Percentiles rank a stretch among this genome's conserved stretches.
phyloP scores from a whole-genome alignment of 257 asterid genomes.

The Nyctanthes arbortristis region DNA sequence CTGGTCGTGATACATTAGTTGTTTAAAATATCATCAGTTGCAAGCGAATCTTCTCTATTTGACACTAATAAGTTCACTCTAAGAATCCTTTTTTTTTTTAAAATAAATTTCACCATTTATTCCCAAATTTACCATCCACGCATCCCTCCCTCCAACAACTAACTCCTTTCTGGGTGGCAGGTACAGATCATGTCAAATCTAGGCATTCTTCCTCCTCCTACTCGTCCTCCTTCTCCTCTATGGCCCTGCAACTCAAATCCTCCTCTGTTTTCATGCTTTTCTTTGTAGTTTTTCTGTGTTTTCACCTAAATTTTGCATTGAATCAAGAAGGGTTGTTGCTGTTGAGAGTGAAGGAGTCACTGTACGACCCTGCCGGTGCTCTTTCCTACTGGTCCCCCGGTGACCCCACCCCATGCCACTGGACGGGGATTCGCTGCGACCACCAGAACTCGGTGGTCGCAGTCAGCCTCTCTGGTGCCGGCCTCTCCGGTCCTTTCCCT shows the following conservation, averaged over 20 bases:
- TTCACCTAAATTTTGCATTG: slow-evolving; percentile 32
- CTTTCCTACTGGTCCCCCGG: slow-evolving; percentile 56
- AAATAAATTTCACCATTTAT: neutral
- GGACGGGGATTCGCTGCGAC: slow-evolving; percentile 75
- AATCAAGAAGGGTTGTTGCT: slow-evolving; percentile 56
- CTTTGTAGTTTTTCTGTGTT: neutral
- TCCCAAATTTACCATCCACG: neutral
- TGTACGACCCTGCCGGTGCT: slow-evolving; percentile 46
- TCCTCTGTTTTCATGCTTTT: neutral
- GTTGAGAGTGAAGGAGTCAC: slow-evolving; percentile 41
- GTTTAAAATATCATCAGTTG: neutral
- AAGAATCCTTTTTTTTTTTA: too few species aligned
- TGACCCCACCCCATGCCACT: slow-evolving; percentile 73
- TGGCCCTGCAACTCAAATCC: slow-evolving; percentile 28
- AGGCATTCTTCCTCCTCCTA: slow-evolving; percentile 16
- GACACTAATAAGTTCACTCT: neutral
- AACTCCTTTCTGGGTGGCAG: neutral
- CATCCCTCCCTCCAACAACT: neutral
- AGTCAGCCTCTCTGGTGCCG: slow-evolving; percentile 39
- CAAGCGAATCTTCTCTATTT: neutral
- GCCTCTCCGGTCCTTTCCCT: slow-evolving; percentile 69
- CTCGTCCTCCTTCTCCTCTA: neutral
- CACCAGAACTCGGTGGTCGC: slow-evolving; percentile 38
- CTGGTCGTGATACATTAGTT: neutral
- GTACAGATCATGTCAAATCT: neutral